Evolutionary conservation across 495 filamentous ascomycete genomes (phyloP), one percentile per base, ranked within the genome.

Genomic region (Xylaria bambusicola): DNA sequence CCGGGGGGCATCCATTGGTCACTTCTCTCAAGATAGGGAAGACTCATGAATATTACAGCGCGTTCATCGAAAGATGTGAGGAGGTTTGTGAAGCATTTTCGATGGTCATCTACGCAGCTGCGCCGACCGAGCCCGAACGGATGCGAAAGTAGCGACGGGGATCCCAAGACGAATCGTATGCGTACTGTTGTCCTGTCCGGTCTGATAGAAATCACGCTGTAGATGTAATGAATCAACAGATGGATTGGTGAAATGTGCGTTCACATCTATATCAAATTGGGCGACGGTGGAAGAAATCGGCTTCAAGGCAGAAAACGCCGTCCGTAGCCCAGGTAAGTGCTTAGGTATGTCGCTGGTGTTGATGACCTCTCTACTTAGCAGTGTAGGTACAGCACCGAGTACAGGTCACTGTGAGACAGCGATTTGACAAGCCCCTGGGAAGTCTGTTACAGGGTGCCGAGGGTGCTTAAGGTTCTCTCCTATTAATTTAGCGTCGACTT

Each of bases 41-140:
- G 55, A 56, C 50, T 70, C 62, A 60, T 68, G 61, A 68, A 64
- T 54, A 53, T 61, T 60, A 52, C 31, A 40, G 52, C 58, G 61
- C 61, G 52, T 59, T 60, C 57, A 60, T 60, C 31, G 48, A 29
- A 45, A 31, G 52, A 55, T 55, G 58, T 44, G 62, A 27, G 50
- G 65, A 46, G 58, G 58, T 60, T 67, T 58, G 61, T 55, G 15
- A 65, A 60, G 23, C 67, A 70, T 70, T 27, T 68, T 70, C 63
- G 60, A 24, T 26, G 50, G 51, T 41, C 31, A 17, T 58, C 23
- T 35, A 44, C 18, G 12, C 17, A n/a, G 35, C 26, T 35, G 56
- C n/a, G n/a, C n/a, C 46, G 38, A 35, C 45, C 29, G 21, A n/a
- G 18, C 31, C 46, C 35, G 35, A 33, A 24, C 2, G 17, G 26